phyloP scores from a whole-genome alignment of 306 rosid genomes.

The Lathyrus oleraceus region DNA sequence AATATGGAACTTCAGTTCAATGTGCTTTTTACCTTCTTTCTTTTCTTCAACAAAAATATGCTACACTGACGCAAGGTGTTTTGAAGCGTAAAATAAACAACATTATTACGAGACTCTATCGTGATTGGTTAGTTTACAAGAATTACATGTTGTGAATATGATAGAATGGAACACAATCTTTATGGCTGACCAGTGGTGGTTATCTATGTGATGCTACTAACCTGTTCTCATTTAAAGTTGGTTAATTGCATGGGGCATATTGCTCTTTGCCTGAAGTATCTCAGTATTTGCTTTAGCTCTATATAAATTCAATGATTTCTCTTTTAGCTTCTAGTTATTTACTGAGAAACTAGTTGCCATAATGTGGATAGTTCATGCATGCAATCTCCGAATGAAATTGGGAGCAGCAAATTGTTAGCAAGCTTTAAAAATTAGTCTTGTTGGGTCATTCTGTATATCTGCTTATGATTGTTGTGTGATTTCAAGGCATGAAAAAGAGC shows the following conservation, averaged over 20 bases:
- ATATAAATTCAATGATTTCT: background rate
- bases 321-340: background rate
- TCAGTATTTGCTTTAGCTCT: background rate
- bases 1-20: background rate
- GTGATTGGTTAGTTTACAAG: background rate
- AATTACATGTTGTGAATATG: background rate
- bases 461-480: too few relatives aligned
- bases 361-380: background rate
- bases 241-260: background rate
- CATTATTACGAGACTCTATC: background rate
- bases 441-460: too few relatives aligned
- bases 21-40: background rate
- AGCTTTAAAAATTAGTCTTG: too few relatives aligned
- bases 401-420: too few relatives aligned
- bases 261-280: background rate
- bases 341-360: background rate
- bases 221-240: background rate
- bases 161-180: background rate
- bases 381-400: too few relatives aligned
- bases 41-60: background rate
- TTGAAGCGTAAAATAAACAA: background rate
- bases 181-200: background rate
- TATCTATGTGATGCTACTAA: background rate
- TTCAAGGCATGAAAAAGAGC: too few relatives aligned
- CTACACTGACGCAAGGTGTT: background rate